These are phyloP conservation scores for Heteromeles arbutifolia DNA, from an alignment of 306 rosid genomes.

Conservation along the genomic window DNA sequence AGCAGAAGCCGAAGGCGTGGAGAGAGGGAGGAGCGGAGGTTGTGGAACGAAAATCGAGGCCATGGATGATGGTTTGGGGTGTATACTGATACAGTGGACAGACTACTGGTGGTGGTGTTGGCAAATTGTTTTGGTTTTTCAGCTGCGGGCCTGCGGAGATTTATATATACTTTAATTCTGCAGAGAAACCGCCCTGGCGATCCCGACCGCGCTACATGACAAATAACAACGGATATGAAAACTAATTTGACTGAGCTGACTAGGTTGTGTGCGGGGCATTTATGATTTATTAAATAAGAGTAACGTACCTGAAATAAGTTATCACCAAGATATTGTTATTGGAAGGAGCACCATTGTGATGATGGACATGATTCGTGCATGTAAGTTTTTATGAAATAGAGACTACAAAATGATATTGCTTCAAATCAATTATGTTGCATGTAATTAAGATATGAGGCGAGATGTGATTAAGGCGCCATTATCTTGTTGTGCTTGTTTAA, in stretches of 20 bases:
- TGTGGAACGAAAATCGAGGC: constrained; percentile 34
- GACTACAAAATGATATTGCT: too few relatives aligned
- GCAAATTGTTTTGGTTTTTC: background rate
- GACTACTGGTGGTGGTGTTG: background rate
- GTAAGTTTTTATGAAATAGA: background rate
- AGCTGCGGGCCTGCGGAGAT: background rate
- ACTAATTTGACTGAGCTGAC: background rate
- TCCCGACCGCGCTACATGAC: background rate
- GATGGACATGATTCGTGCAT: background rate
- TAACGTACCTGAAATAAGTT: too few relatives aligned
- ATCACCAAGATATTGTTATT: too few relatives aligned
- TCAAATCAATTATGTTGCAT: too few relatives aligned
- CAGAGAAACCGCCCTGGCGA: background rate
- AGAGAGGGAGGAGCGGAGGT: constrained; percentile 10
- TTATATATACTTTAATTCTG: background rate
- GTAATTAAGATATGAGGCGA: too few relatives aligned
- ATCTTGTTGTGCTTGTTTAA: too few relatives aligned
- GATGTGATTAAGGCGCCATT: too few relatives aligned
- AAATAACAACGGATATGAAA: background rate
- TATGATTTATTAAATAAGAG: background rate
- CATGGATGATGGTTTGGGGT: constrained; percentile 21
- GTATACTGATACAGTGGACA: too few relatives aligned
- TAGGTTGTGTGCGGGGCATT: background rate
- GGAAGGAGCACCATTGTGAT: background rate
- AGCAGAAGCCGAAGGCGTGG: background rate